phyloP scores from a whole-genome alignment of 192 early-diverging fungal genomes.

The Gamsiella multidivaricata region DNA sequence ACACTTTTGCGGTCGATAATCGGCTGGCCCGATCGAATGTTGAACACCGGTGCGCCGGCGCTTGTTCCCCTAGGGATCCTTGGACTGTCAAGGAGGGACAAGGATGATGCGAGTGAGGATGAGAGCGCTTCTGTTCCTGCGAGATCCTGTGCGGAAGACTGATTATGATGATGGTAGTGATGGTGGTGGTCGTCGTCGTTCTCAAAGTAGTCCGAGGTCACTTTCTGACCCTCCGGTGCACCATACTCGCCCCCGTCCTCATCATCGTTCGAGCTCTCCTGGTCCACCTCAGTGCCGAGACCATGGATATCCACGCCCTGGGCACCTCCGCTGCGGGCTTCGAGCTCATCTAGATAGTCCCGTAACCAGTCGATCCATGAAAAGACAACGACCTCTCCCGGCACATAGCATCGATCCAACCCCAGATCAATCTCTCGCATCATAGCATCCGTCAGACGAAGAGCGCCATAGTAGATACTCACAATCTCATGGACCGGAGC shows the following conservation, averaged over 20 bases:
- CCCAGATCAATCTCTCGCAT: conserved; percentile 56
- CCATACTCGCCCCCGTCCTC: conserved; percentile 2
- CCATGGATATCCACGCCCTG: too few relatives aligned
- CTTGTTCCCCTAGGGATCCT: conserved; percentile 17
- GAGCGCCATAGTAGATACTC: conserved; percentile 63
- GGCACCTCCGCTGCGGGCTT: not conserved
- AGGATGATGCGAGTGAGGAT: conserved; percentile 25
- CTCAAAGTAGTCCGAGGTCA: conserved; percentile 31
- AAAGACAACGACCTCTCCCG: conserved; percentile 73
- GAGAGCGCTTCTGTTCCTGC: not conserved
- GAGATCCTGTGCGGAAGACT: conserved; percentile 7
- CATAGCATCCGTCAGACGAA: conserved; percentile 57
- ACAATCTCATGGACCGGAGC: conserved; percentile 63
- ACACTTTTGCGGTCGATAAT: conserved; percentile 84
- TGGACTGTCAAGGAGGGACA: conserved; percentile 21
- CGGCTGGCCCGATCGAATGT: conserved; percentile 65
- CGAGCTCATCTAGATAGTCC: conserved; percentile 58
- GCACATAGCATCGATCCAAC: conserved; percentile 65
- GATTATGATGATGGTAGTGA: too few relatives aligned
- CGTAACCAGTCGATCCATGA: conserved; percentile 72
- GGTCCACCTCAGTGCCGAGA: conserved; percentile 3
- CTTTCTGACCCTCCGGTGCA: conserved; percentile 15
- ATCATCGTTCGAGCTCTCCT: conserved; percentile 2
- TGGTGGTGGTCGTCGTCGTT: conserved; percentile 19
- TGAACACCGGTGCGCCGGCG: conserved; percentile 34